These are phyloP conservation scores for Prunus campanulata DNA, from an alignment of 306 rosid genomes.

Conservation along the genomic window DNA sequence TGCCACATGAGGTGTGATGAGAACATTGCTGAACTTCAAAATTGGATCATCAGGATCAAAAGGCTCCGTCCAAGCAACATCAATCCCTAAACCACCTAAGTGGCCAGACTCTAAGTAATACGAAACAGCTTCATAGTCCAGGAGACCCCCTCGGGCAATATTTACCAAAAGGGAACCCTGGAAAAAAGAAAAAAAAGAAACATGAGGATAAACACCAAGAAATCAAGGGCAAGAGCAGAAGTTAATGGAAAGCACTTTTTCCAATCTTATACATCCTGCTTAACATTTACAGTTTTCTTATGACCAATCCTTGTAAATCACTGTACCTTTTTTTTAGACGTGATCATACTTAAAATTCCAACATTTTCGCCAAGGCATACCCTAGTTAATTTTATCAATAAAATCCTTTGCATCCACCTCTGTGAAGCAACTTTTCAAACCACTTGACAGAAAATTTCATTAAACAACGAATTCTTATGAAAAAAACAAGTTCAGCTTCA, in stretches of 20 bases:
- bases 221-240: background rate
- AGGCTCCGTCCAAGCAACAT: conserved; percentile 93
- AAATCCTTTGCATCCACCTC: too few relatives aligned
- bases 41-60: conserved; percentile 70
- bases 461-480: too few relatives aligned
- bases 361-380: too few relatives aligned
- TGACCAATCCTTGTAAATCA: background rate
- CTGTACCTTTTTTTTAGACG: too few relatives aligned
- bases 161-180: conserved; percentile 88
- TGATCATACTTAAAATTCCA: too few relatives aligned
- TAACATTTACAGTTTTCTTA: too few relatives aligned
- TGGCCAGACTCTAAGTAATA: conserved; percentile 59
- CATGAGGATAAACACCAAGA: background rate
- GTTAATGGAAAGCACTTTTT: background rate
- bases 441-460: too few relatives aligned
- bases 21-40: conserved; percentile 63
- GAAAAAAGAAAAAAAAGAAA: background rate
- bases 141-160: conserved; percentile 68
- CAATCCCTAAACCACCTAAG: conserved; percentile 84
- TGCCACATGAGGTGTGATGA: conserved; percentile 86
- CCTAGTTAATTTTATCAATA: too few relatives aligned
- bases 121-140: conserved; percentile 62
- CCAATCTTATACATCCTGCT: background rate
- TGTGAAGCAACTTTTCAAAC: too few relatives aligned
- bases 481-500: too few relatives aligned